Evolutionary conservation across 2,329 filamentous ascomycete species (phyloP), one percentile per base, ranked within the genome.

Genomic region (Cryphonectria nitschkei): DNA sequence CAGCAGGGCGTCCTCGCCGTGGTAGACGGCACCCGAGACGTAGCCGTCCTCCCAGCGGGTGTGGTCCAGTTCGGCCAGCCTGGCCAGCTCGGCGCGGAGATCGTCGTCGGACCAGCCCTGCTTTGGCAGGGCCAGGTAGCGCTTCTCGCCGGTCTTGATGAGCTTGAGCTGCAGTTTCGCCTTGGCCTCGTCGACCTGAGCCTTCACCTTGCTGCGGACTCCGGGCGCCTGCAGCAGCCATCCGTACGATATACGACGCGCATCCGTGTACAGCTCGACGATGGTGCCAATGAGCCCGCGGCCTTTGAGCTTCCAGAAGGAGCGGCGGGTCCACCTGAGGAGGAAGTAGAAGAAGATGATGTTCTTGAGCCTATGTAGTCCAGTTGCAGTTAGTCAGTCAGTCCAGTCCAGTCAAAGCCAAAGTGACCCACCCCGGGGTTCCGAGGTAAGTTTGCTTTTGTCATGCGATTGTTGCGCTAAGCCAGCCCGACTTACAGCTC

Each of bases 41-140:
- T 89, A 91, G 11, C 96, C 96, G 80, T 98, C 95, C 82, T 99
- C 96, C 96, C 96, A 99, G 74, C 92, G 89, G 2, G 95, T 97
- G 82, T 98, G 96, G 77, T 98, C 92, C 92, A 99, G 93, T 65
- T 87, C 90, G 22, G 91, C 90, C 75, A 99, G 85, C 75, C 89
- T 88, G 72, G 91, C 88, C 73, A 99, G 87, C 84, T 98, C 95
- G 72, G 89, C 88, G 75, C 90, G 89, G 58, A 99, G 88, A 73
- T 90, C 89, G 26, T 98, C 94, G 58, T 91, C 86, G 37, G 88
- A 86, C 91, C 95, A 93, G 79, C 95, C 95, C 78, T 95, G 90
- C 79, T 92, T 92, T 5, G 96, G 96, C 22, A 99, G 85, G 7
- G 87, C 85, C 37, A 93, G 85, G 81, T 96, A 92, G 74, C 92